Evolutionary conservation across 1,139 yeast genomes (phyloP), one percentile per base, ranked within the genome.

Genomic region (Taphrina deformans): DNA sequence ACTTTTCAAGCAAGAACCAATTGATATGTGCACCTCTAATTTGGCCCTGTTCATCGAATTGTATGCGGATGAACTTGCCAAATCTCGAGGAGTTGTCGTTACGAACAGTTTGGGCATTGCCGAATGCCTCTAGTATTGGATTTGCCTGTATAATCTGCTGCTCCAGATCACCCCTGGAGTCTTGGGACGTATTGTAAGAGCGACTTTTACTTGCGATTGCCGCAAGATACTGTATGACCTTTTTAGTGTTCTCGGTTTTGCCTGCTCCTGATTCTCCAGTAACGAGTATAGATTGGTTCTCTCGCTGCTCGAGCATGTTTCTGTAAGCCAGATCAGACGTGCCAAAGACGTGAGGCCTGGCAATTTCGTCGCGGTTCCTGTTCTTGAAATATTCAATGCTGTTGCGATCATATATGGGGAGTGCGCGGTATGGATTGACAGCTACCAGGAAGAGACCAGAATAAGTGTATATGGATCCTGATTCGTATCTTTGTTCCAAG

Each of bases 191-290:
- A 31, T 67, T 55, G 10, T 26, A 5, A 6, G n/a, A 33, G 16
- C 52, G 14, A 14, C 33, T 24, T 16, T 10, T 69, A 1, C 81
- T 73, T 0, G 93, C 85, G 46, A 90, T 85, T 5, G 92, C 86
- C 0, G 97, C 90, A 66, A 95, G 80, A 75, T 91, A 93, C 75
- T 92, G 98, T 69, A 95, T 88, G 67, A 93, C 92, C 73, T 89
- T 90, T 75, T 93, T 93, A n/a, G 99, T 93, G 71, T 90, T 93
- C 77, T 93, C 99, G 0, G 99, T 93, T 75, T 93, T 93, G 66
- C 99, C 99, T 0, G 99, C 99, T 68, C 99, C 99, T 31, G 96
- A 88, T 75, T 95, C 99, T 68, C 99, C 99, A 0, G 99, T 95
- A 12, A 95, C 98, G 65, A 95, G 79, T 63, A 95, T 90, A 16